These are phyloP conservation scores for Uromyces viciae-fabae DNA, from an alignment of 1,284 basidiomycete genomes.

Conservation along the genomic window DNA sequence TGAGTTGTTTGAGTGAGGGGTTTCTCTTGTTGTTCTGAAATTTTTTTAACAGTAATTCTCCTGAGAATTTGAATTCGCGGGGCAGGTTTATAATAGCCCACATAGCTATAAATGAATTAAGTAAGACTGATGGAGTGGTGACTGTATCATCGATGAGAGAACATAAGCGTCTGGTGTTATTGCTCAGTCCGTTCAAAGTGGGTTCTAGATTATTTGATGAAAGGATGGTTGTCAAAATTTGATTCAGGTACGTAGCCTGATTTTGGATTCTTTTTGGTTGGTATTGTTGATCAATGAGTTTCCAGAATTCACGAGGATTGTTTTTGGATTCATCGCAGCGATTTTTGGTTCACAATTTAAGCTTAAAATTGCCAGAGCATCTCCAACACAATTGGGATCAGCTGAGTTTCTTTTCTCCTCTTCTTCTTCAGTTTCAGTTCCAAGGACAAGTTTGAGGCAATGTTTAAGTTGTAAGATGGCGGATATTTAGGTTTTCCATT, in stretches of 20 bases:
- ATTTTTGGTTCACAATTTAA: constrained; percentile 6
- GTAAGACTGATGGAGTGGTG: neutral
- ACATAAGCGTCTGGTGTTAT: neutral
- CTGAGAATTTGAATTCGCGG: neutral
- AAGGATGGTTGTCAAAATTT: neutral
- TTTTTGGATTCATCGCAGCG: neutral
- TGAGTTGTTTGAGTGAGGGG: neutral
- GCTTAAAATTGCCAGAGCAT: neutral
- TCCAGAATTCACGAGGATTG: neutral
- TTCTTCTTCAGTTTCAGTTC: neutral
- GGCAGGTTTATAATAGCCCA: neutral
- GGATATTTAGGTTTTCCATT: neutral
- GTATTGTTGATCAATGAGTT: neutral
- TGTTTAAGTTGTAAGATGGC: neutral
- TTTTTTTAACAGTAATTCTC: neutral
- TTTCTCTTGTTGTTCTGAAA: neutral
- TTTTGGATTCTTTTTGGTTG: constrained; percentile 5
- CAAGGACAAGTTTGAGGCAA: neutral
- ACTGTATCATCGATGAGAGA: neutral
- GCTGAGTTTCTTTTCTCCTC: neutral
- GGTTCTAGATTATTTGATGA: neutral
- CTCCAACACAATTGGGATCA: neutral
- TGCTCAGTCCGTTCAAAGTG: neutral
- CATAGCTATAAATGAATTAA: neutral
- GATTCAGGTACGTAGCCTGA: neutral